Evolutionary conservation across 108 stramenopile genomes (phyloP), one percentile per base, ranked within the genome.

Genomic region (Fragilariopsis cylindrus): DNA sequence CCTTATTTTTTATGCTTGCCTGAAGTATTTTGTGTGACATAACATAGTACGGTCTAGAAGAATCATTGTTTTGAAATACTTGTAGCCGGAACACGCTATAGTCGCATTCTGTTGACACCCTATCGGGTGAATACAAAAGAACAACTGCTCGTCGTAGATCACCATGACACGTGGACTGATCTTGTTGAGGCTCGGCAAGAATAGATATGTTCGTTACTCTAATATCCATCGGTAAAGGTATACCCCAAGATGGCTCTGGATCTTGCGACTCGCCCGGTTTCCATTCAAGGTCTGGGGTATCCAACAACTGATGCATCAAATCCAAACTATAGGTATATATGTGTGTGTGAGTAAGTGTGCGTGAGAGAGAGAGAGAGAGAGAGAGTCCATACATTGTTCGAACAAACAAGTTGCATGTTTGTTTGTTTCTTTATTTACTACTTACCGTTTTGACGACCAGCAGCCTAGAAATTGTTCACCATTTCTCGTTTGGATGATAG

Each of bases 361-460:
- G 67, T 16, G 43, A 66, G 43, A 43, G 47, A 65, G 11, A 65
- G 39, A 64, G 16, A n/a, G n/a, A n/a, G 19, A 12, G 43, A 44
- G 13, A 15, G 43, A 45, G 57, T 15, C 57, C 7, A 7, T 13
- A 52, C 13, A 52, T 52, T 52, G 1, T 3, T 13, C 50, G 13
- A 52, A 13, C 12, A 52, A 52, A 13, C 50, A 52, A 52, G 13
- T 52, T 52, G 9, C 50, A 62, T 7, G 13, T 30, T 30, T 60
- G 11, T 21, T n/a, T n/a, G n/a, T n/a, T n/a, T 21, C 60, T 62
- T 39, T 1, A 5, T 56, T 44, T 70, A 30, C 42, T 57, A 16
- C 77, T 67, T 54, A 78, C 77, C 77, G 41, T 43, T 74, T 80
- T 8, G 73, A 70, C 4, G 82, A 83, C 82, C 82, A 83, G 60